Percentiles rank a stretch among this genome's conserved stretches.
Conservation (phyloP, 352 stramenopile genomes). For the Globisporangium iwayamae region DNA sequence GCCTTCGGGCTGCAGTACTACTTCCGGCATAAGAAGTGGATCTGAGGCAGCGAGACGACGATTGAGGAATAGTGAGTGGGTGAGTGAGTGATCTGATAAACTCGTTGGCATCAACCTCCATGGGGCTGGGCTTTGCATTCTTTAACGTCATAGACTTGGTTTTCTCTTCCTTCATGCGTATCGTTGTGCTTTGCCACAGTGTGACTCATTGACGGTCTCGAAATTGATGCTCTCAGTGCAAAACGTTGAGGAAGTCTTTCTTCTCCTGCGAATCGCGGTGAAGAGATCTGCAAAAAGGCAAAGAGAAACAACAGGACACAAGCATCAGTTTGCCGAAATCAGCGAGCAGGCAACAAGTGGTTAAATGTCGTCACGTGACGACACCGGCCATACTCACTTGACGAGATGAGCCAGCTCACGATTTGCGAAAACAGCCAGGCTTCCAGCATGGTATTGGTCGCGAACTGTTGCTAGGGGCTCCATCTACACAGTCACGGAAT, state of each 20-base stretch:
- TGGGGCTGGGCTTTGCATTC: background rate
- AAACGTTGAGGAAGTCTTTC: slow-evolving; percentile 36
- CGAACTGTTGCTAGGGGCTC: slow-evolving; percentile 56
- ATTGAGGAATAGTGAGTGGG: background rate
- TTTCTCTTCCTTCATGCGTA: background rate
- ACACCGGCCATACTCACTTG: slow-evolving; percentile 28
- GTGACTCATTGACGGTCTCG: background rate
- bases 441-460: slow-evolving; percentile 49
- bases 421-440: slow-evolving; percentile 34
- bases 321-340: background rate
- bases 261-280: slow-evolving; percentile 61
- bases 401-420: slow-evolving; percentile 43
- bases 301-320: background rate
- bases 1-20: slow-evolving; percentile 68
- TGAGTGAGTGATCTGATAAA: background rate
- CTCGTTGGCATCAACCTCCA: background rate
- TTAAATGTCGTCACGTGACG: background rate
- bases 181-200: background rate
- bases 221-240: slow-evolving; percentile 14
- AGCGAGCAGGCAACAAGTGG: background rate
- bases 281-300: slow-evolving; percentile 31
- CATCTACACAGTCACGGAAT: slow-evolving; percentile 26
- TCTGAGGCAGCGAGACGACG: slow-evolving; percentile 27
- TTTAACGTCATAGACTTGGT: slow-evolving; percentile 10
- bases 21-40: slow-evolving; percentile 85